Conservation (phyloP, 2,329 filamentous ascomycete species). For the Nannizziopsis arthrosporioides region DNA sequence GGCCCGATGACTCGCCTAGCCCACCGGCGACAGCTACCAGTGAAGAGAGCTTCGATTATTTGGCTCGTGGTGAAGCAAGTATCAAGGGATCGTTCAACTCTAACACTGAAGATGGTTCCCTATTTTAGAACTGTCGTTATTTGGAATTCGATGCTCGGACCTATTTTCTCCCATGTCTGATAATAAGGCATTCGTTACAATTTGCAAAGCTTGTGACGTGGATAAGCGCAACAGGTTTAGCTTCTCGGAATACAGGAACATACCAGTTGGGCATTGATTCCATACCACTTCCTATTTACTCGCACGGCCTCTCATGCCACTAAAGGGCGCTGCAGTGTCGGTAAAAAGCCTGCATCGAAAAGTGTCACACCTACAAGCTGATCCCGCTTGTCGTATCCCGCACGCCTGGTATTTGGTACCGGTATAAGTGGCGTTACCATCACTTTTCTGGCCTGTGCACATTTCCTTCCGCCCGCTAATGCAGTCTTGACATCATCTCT, state of each 20-base stretch:
- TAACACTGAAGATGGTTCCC: conserved; percentile 4
- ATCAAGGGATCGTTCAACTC: conserved; percentile 18
- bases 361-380: conserved; percentile 6
- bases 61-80: conserved; percentile 36
- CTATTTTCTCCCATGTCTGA: conserved; percentile 3
- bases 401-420: conserved; percentile 3
- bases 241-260: neutral
- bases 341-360: too few relatives aligned
- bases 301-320: neutral
- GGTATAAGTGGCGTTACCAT: neutral
- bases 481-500: conserved; percentile 9
- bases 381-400: conserved; percentile 1
- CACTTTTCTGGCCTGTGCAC: neutral
- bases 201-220: conserved; percentile 11
- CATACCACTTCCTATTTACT: neutral
- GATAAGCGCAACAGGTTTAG: conserved; percentile 11
- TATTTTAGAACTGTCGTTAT: neutral
- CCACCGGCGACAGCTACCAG: conserved; percentile 32
- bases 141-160: neutral
- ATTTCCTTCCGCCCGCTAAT: conserved; percentile 1
- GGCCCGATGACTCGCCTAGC: conserved; percentile 20
- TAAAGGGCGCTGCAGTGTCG: too few relatives aligned
- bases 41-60: conserved; percentile 39
- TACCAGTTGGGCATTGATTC: conserved; percentile 6
- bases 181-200: conserved; percentile 3